Conservation (phyloP, 495 filamentous ascomycete species). For the Immersiella caudata region DNA sequence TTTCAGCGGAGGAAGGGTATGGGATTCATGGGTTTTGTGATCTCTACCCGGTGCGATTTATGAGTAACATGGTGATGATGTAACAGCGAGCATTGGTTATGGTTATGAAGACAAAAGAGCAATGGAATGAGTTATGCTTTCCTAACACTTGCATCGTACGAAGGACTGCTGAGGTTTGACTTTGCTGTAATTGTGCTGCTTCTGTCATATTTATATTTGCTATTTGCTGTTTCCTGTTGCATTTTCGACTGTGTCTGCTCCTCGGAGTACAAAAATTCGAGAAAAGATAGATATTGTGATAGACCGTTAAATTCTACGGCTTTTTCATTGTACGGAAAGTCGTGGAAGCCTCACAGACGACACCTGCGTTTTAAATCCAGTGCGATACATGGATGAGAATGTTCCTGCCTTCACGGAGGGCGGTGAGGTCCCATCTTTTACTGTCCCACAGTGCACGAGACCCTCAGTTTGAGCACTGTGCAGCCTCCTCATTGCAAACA, state of each 20-base stretch:
- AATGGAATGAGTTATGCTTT: not conserved
- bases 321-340: no score
- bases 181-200: no score
- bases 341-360: no score
- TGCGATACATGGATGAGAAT: no score
- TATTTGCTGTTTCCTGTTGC: no score
- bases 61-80: not conserved
- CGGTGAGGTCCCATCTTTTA: not conserved
- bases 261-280: no score
- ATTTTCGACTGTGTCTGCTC: no score
- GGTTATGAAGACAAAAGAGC: constrained; percentile 1
- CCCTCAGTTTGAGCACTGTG: not conserved
- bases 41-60: not conserved
- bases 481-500: not conserved
- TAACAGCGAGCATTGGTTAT: not conserved
- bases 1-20: not conserved
- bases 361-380: no score
- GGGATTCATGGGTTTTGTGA: not conserved
- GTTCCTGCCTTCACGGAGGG: not conserved
- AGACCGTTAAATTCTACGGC: no score
- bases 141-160: not conserved
- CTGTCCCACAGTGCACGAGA: not conserved
- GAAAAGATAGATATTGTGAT: no score
- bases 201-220: no score
- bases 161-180: no score